Evolutionary conservation across 257 asterid species (phyloP).

Genomic region (Agastache rugosa): DNA sequence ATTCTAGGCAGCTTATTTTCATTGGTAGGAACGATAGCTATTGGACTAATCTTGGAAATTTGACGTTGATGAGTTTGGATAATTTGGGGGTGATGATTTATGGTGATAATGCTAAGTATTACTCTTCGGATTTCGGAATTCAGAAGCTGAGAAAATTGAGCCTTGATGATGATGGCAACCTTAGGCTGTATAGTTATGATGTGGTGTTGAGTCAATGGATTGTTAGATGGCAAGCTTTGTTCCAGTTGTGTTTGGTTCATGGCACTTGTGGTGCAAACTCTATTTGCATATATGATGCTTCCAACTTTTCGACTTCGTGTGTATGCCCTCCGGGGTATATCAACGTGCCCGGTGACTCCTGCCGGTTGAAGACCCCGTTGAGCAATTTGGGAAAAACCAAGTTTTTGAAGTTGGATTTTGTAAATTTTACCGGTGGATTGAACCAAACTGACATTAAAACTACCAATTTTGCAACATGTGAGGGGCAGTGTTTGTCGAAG

Average conservation of each 20-base stretch:
- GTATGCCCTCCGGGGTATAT: conserved; percentile 81
- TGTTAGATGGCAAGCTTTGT: conserved; percentile 68
- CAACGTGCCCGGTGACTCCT: conserved; percentile 38
- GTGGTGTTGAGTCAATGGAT: conserved; percentile 46
- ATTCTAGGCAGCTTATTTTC: conserved; percentile 50
- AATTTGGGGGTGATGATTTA: conserved; percentile 49
- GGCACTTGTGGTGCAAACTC: conserved; percentile 76
- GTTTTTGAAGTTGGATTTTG: conserved; percentile 70
- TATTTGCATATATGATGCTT: conserved; percentile 62
- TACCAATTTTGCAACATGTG: conserved; percentile 50
- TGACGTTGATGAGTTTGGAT: conserved; percentile 46
- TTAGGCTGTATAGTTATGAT: conserved; percentile 67
- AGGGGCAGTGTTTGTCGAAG: conserved; percentile 43
- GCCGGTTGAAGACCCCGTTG: conserved; percentile 50
- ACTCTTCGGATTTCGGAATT: conserved; percentile 59
- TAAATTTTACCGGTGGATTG: conserved; percentile 62
- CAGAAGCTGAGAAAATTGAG: conserved; percentile 59
- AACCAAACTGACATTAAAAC: conserved; percentile 51
- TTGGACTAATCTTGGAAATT: conserved; percentile 41
- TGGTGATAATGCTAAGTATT: conserved; percentile 30
- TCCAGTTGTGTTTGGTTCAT: conserved; percentile 56
- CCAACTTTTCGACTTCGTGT: conserved; percentile 57
- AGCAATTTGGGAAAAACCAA: conserved; percentile 43
- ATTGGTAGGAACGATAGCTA: conserved; percentile 47
- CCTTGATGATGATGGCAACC: conserved; percentile 77